phyloP scores from a whole-genome alignment of 345 rosid species.

The Salix koriyanagi region DNA sequence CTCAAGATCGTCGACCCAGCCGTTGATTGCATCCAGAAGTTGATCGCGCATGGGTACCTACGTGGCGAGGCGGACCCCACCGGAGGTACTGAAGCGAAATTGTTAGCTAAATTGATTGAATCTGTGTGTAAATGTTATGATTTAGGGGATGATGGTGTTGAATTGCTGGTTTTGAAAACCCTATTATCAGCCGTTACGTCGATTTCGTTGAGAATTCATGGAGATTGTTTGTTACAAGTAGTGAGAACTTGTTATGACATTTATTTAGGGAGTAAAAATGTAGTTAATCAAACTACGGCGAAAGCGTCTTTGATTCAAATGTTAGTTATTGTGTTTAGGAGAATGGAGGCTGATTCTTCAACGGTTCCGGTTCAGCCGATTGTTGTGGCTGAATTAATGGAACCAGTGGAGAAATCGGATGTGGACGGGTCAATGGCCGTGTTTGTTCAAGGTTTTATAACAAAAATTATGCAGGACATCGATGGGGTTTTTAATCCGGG shows the following conservation, averaged over 20 bases:
- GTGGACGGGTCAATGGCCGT: constrained; percentile 66
- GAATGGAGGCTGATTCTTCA: constrained; percentile 98
- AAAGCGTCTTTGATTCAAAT: constrained; percentile 95
- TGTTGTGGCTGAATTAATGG: constrained; percentile 98
- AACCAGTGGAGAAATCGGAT: constrained; percentile 79
- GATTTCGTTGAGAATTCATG: constrained; percentile 77
- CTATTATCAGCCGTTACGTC: constrained; percentile 90
- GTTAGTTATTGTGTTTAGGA: constrained; percentile 91
- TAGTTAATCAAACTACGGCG: constrained; percentile 87
- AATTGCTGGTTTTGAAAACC: constrained; percentile 66
- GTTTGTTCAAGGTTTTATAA: constrained; percentile 84
- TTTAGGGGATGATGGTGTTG: constrained; percentile 74
- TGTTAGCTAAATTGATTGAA: constrained; percentile 64
- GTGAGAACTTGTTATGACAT: constrained; percentile 94
- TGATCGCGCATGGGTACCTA: constrained; percentile 80
- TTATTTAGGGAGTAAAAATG: constrained; percentile 85
- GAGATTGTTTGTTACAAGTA: constrained; percentile 81
- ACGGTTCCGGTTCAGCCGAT: constrained; percentile 94
- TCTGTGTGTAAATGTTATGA: constrained; percentile 83
- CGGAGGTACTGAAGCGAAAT: constrained; percentile 62
- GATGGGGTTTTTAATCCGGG: constrained; percentile 63
- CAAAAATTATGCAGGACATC: constrained; percentile 72
- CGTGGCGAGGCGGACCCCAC: constrained; percentile 97
- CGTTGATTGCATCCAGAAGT: constrained; percentile 81
- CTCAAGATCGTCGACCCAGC: constrained; percentile 95